Base-by-base conservation (phyloP, 352 stramenopile genomes). In the Phytophthora vignae region DNA sequence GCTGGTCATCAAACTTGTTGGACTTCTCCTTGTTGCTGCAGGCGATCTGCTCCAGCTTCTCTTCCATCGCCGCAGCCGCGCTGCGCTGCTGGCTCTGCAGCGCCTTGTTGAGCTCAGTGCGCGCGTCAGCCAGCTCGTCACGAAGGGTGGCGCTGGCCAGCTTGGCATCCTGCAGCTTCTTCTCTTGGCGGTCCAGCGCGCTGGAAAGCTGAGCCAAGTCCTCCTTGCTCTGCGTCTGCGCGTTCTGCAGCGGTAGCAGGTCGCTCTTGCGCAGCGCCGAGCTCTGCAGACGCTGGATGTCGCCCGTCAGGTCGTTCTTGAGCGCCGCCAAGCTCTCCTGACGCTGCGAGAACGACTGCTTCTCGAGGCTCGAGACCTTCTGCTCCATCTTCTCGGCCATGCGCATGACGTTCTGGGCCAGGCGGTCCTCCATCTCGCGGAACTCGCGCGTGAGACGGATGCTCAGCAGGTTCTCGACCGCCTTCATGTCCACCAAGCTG, bases 361-460 rank as follows among this genome's bases (percentile, higher is more conserved):
- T 90, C 60, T 94, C 85, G 4, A 91, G 22, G 5, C 55, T 67
- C 27, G 90, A 79, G 3, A 84, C 55, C 73, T 92, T 95, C 42
- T 74, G 75, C 56, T 95, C 88, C 40, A 93, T 74, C 67, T 93
- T 93, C 36, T 94, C 84, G 17, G 74, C 82, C 67, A 85, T 78
- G 61, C 87, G 84, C 11, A 78, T 69, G 8, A 93, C 61, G 42
- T 77, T 92, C 57, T 91, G 79, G 1, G 67, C 76, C 29, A 91
- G 60, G 1, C 88, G 85, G 10, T 83, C 82, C 50, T 95, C 88
- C 31, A 93, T 79, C n/a, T 91, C 85, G 49, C 88, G 81, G 55
- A 94, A 82, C 48, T 92, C 86, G 44, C 87, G 88, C 6, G 85
- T 79, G 1, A 95, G 73, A 6, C 81, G 81, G 44, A 92, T 85